Base-by-base conservation (phyloP, 2,329 filamentous ascomycete genomes). In the Colletotrichum sp. region DNA sequence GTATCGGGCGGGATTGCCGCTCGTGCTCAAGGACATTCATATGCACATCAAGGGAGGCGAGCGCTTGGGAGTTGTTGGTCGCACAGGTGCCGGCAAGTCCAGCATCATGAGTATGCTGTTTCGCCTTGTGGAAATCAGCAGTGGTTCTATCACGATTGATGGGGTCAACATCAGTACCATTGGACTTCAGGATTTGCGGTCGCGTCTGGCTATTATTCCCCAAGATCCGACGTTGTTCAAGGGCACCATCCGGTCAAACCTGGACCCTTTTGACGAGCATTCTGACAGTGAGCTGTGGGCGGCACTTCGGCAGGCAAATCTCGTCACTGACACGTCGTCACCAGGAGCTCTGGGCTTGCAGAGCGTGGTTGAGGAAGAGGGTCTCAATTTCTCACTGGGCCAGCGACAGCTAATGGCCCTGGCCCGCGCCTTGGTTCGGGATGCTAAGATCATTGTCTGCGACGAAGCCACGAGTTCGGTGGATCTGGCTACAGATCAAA, bases 1-100 rank as follows among this genome's bases (percentile, higher is more conserved):
- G 12, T 96, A 96, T 80, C 91, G 94, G 15, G 86, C 86, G 7
- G 90, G 90, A 2, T 86, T 96, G 1, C 94, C 94, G 0, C 88
- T 95, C 63, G 94, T 96, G 0, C 87, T 96, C 6, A 89, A 90
- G 66, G 92, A 92, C 31, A 34, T 61, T 2, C 18, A 21, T 0
- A 31, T 61, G 31, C 29, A 61, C 9, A 61, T 61, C 33, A 84
- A 85, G 29, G 93, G 93, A 9, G 94, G 94, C 69, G 94, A 96
- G 84, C 90, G 94, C 31, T 92, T 97, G 76, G 94, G 94, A 38
- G 91, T 96, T 34, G 93, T 96, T 2, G 94, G 94, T 5, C 92
- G 94, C 9, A 61, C 58, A 21, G 58, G 58, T 24, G 29, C 58
- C 29, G 58, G 58, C 31, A 61, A 61, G 21, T 61, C 58, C 6